Conservation (phyloP, 2,329 filamentous ascomycete genomes). For the Dactylellina parvicollis region DNA sequence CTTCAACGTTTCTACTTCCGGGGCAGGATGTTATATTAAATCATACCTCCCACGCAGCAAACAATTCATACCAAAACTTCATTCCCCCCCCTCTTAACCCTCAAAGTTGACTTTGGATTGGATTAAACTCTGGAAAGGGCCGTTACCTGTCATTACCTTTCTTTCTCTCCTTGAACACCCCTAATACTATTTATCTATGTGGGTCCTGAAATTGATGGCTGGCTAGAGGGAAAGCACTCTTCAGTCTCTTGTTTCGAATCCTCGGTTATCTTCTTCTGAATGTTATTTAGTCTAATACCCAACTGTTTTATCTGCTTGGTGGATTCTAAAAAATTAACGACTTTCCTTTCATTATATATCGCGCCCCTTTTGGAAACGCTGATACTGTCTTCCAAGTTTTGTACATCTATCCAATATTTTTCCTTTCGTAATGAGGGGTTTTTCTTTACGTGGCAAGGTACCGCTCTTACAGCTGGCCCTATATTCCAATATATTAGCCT, state of each 20-base stretch:
- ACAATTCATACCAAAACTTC: background rate
- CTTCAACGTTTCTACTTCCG: constrained; percentile 10
- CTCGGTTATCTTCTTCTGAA: background rate
- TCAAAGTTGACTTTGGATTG: constrained; percentile 27
- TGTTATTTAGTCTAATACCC: constrained; percentile 49
- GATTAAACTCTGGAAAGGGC: background rate
- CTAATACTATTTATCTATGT: background rate
- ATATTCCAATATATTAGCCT: too few relatives aligned
- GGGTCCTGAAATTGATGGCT: constrained; percentile 4
- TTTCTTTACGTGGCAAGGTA: background rate
- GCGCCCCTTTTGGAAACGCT: background rate
- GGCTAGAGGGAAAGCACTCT: constrained; percentile 40
- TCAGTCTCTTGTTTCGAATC: constrained; percentile 20
- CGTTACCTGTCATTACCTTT: background rate
- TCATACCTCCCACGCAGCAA: background rate
- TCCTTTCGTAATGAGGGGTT: background rate
- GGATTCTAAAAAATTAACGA: constrained; percentile 42
- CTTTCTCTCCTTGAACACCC: background rate
- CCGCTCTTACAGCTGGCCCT: too few relatives aligned
- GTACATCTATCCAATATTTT: background rate
- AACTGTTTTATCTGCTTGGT: constrained; percentile 18
- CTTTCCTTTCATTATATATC: constrained; percentile 27
- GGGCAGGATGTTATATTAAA: constrained; percentile 10
- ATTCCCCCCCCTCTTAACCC: background rate
- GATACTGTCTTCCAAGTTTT: background rate